Evolutionary conservation across 148 eudicot genomes (phyloP).

Genomic region (Arbutus unedo): DNA sequence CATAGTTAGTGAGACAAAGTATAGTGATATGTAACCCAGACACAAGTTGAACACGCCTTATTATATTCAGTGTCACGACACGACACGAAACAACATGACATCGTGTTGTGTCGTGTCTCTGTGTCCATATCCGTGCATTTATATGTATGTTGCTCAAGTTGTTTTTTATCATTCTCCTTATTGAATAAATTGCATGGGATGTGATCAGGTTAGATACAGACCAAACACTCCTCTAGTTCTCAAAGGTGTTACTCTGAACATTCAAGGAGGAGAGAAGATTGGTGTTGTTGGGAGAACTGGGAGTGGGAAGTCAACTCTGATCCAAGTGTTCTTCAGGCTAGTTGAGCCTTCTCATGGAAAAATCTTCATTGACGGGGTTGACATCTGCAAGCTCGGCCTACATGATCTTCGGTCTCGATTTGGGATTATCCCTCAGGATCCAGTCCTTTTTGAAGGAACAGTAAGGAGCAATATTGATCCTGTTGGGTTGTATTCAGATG

Average conservation of each 20-base stretch:
- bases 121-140: background rate
- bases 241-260: slow-evolving; percentile 35
- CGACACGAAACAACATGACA: too few relatives aligned
- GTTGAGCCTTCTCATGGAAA: slow-evolving; percentile 45
- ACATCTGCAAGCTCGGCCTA: slow-evolving; percentile 44
- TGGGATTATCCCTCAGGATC: slow-evolving; percentile 59
- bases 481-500: slow-evolving; percentile 40
- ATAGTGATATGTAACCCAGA: too few relatives aligned
- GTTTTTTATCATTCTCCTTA: slow-evolving; percentile 1
- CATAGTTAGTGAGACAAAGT: too few relatives aligned
- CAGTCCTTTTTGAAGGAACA: slow-evolving; percentile 51
- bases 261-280: slow-evolving; percentile 50
- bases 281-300: slow-evolving; percentile 63
- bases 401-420: slow-evolving; percentile 53
- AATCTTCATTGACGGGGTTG: slow-evolving; percentile 41
- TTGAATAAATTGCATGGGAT: background rate
- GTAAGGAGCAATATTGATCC: slow-evolving; percentile 56
- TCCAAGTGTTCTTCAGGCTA: slow-evolving; percentile 45
- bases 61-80: too few relatives aligned
- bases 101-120: too few relatives aligned
- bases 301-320: slow-evolving; percentile 51
- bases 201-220: slow-evolving; percentile 43
- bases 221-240: slow-evolving; percentile 44
- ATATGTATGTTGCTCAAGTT: background rate
- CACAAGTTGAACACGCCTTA: too few relatives aligned